These are phyloP conservation scores for Oxytropis ochrocephala DNA, from an alignment of 306 rosid genomes.

Conservation along the genomic window DNA sequence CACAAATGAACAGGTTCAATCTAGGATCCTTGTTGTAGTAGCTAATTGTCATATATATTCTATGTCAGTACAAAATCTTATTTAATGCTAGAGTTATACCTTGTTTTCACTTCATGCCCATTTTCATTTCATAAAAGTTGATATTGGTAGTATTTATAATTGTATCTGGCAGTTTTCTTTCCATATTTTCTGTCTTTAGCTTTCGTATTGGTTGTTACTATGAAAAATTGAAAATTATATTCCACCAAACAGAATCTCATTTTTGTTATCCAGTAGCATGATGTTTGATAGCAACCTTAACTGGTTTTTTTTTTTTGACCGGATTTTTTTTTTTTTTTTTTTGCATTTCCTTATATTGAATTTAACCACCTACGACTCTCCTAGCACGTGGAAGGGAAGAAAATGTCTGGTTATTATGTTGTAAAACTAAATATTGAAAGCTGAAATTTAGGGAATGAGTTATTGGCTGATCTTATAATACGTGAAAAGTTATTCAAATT, in stretches of 20 bases:
- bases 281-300: conserved; percentile 7
- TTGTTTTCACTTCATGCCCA: conserved; percentile 9
- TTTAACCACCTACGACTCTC: background rate
- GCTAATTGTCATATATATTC: conserved; percentile 10
- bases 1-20: conserved; percentile 71
- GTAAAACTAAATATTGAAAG: background rate
- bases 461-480: conserved; percentile 10
- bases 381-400: background rate
- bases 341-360: background rate
- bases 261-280: conserved; percentile 11
- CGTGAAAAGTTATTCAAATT: background rate
- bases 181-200: background rate
- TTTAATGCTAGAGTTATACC: background rate
- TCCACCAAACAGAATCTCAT: background rate
- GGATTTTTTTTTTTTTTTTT: background rate
- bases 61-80: background rate
- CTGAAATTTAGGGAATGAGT: background rate
- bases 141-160: background rate
- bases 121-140: conserved; percentile 1
- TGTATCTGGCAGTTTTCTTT: background rate
- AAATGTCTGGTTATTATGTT: background rate
- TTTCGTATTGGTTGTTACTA: background rate
- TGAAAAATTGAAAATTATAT: background rate
- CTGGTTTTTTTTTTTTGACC: too few species aligned
- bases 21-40: conserved; percentile 7